These are phyloP conservation scores for Aureobasidium sp. DNA, from an alignment of 2,329 filamentous ascomycete genomes.

Conservation along the genomic window DNA sequence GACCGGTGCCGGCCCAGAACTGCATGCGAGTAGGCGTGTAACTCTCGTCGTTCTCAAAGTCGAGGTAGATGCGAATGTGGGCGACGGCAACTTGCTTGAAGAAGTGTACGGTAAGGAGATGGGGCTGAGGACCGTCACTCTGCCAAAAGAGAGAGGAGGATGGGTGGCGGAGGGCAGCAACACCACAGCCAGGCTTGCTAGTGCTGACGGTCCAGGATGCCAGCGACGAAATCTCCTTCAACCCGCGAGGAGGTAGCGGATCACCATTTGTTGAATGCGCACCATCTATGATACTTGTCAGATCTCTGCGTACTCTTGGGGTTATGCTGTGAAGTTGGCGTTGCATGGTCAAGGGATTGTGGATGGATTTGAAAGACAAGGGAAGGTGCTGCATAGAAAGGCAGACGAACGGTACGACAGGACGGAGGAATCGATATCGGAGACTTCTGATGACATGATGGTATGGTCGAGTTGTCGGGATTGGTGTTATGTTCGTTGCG, in stretches of 20 bases:
- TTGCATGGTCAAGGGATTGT: background rate
- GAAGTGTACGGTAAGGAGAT: constrained; percentile 76
- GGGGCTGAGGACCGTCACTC: constrained; percentile 77
- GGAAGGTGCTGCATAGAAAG: background rate
- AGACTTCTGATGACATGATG: background rate
- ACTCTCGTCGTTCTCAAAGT: constrained; percentile 87
- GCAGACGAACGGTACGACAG: background rate
- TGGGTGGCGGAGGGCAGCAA: constrained; percentile 66
- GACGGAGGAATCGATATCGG: background rate
- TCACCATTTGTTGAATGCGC: background rate
- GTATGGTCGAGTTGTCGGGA: background rate
- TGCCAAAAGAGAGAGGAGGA: constrained; percentile 72
- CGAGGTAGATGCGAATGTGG: constrained; percentile 73
- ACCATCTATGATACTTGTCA: background rate
- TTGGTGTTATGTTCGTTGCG: background rate
- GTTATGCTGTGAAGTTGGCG: background rate
- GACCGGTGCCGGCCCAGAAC: constrained; percentile 80
- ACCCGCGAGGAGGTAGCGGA: constrained; percentile 30
- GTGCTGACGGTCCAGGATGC: constrained; percentile 77
- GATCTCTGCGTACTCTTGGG: background rate
- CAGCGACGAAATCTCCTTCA: constrained; percentile 79
- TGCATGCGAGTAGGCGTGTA: constrained; percentile 93
- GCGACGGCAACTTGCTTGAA: constrained; percentile 73
- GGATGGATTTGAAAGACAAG: no score
- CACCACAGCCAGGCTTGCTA: constrained; percentile 70